Base-by-base conservation (phyloP, 352 stramenopile species). In the Phytophthora ohioensis region DNA sequence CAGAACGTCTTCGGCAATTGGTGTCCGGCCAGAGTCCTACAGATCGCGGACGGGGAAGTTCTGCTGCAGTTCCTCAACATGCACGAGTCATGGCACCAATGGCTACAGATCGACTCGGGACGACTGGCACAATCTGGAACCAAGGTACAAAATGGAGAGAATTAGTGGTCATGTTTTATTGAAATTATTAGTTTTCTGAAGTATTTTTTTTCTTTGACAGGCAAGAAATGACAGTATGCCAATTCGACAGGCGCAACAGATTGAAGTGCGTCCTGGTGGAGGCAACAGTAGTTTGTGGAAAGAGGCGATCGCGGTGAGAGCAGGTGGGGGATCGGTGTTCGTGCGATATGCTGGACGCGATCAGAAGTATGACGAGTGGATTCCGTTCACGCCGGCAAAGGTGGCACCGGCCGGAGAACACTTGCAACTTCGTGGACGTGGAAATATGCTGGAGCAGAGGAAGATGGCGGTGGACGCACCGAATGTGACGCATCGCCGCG, bases 1-100 rank as follows among this genome's bases (percentile, higher is more conserved):
- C 85, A 92, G 60, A 96, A 96, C 51, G 63, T 82, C 4, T 96
- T 96, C 62, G 87, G 87, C 34, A 96, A 93, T 67, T 96, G 88
- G 88, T 93, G 88, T 71, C 84, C 85, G 11, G 88, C 85, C 21
- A 74, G 73, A 64, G 64, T 91, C 39, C 35, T 88, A 41, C 57
- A 93, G 79, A 75, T 93, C 21, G 54, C 76, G 17, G 76, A 91
- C 42, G 84, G 82, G 2, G 85, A 94, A 61, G 75, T 84, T 56
- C 81, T 81, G 17, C 66, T 96, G 45, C 84, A 85, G 21, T 94
- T 85, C 67, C 79, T 93, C 38, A 94, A 91, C 61, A 96, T 96
- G 88, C 87, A 96, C 69, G 76, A 89, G 41, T 62, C 75, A 36
- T 96, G 88, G 88, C 71, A 81, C 31, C 79, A 85, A 5, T 93